These are phyloP conservation scores for Arachnopeziza araneosa DNA, from an alignment of 2,329 filamentous ascomycete genomes.

Conservation along the genomic window DNA sequence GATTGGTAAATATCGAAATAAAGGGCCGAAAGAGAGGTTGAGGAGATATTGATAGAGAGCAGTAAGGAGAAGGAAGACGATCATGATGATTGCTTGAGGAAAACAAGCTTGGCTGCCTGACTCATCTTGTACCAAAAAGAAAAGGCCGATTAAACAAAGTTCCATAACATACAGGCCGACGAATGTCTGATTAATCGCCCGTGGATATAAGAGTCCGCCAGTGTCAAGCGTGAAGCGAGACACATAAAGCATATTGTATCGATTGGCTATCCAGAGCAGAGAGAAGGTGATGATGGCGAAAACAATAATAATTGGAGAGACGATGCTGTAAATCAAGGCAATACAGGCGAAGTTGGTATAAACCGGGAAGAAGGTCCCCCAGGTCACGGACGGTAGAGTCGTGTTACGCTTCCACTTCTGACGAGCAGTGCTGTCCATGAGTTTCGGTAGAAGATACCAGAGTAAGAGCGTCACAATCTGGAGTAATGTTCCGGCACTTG, in stretches of 20 bases:
- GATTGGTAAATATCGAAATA: constrained; percentile 86
- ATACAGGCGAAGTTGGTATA: constrained; percentile 98
- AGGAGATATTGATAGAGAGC: constrained; percentile 72
- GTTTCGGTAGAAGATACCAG: constrained; percentile 76
- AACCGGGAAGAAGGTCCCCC: constrained; percentile 92
- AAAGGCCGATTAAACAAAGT: constrained; percentile 80
- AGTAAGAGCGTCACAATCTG: constrained; percentile 74
- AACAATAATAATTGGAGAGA: constrained; percentile 83
- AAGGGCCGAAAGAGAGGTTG: constrained; percentile 76
- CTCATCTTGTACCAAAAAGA: constrained; percentile 68
- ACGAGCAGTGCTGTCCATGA: constrained; percentile 75
- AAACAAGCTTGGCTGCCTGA: constrained; percentile 52
- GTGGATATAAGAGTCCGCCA: constrained; percentile 84
- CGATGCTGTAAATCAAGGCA: constrained; percentile 79
- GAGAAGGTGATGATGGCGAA: constrained; percentile 92
- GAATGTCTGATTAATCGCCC: constrained; percentile 92
- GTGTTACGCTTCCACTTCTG: constrained; percentile 86
- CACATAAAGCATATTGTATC: constrained; percentile 96
- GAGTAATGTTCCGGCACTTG: constrained; percentile 81
- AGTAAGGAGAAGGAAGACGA: constrained; percentile 67
- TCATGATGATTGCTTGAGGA: constrained; percentile 79
- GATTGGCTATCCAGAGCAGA: constrained; percentile 88
- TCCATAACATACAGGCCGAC: constrained; percentile 95
- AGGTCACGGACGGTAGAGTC: constrained; percentile 68
- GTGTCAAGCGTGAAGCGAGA: constrained; percentile 86